phyloP scores from a whole-genome alignment of 495 filamentous ascomycete species.

The Sporormia fimetaria region DNA sequence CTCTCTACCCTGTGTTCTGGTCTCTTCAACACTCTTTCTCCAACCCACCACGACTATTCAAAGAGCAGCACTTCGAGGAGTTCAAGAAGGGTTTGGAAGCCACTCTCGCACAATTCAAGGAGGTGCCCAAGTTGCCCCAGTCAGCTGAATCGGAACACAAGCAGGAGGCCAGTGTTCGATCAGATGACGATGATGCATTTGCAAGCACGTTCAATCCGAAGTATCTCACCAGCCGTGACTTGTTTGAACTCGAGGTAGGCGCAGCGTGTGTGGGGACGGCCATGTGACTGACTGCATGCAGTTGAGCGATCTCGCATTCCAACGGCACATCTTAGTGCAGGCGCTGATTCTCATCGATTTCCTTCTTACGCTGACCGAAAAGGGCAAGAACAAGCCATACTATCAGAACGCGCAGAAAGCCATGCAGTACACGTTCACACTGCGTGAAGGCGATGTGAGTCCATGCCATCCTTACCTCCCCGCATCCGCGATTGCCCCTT shows the following conservation, averaged over 20 bases:
- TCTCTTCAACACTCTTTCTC: conserved; percentile 82
- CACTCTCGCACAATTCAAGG: conserved; percentile 68
- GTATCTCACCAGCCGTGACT: conserved; percentile 85
- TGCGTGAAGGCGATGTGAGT: conserved; percentile 73
- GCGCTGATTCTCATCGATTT: conserved; percentile 90
- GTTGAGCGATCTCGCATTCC: conserved; percentile 88
- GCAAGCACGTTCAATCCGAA: conserved; percentile 85
- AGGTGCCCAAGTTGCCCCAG: conserved; percentile 59
- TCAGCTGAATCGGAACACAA: conserved; percentile 46
- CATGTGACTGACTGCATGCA: conserved; percentile 29
- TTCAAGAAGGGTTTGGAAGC: conserved; percentile 70
- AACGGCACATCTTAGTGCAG: conserved; percentile 87
- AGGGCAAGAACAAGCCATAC: conserved; percentile 64
- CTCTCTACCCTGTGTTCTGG: conserved; percentile 90
- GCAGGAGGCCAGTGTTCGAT: conserved; percentile 62
- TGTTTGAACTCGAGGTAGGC: conserved; percentile 85
- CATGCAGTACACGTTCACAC: conserved; percentile 64
- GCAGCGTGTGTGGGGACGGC: conserved; percentile 1
- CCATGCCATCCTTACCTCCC: conserved; percentile 8
- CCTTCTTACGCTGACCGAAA: conserved; percentile 73
- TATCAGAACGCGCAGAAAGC: conserved; percentile 57
- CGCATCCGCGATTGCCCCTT: conserved; percentile 5
- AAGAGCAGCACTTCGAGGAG: conserved; percentile 51
- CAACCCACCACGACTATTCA: conserved; percentile 72
- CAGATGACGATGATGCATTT: conserved; percentile 47